Conservation (phyloP, 1,139 yeast species). For the Kodamaea fungicola region DNA sequence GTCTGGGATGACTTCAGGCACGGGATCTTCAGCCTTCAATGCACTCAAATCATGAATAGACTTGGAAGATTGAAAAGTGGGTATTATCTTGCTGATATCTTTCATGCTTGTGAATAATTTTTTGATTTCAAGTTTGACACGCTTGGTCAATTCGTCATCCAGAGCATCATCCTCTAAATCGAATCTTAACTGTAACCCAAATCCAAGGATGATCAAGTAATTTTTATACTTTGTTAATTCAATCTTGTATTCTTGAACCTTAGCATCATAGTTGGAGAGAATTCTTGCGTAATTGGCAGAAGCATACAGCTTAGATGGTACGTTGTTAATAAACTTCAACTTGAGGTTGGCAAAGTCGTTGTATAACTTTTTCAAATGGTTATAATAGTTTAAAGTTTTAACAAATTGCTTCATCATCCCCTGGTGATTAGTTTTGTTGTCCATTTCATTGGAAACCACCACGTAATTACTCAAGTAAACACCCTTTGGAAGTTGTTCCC, state of each 20-base stretch:
- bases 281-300: slow-evolving; percentile 37
- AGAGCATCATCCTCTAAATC: slow-evolving; percentile 33
- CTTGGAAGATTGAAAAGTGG: slow-evolving; percentile 34
- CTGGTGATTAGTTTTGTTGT: slow-evolving; percentile 27
- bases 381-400: slow-evolving; percentile 42
- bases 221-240: slow-evolving; percentile 46
- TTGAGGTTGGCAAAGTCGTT: slow-evolving; percentile 33
- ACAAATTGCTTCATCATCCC: slow-evolving; percentile 49
- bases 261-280: slow-evolving; percentile 36
- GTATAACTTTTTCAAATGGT: slow-evolving; percentile 36
- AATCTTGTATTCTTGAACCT: slow-evolving; percentile 38
- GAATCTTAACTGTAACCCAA: slow-evolving; percentile 46
- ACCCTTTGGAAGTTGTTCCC: slow-evolving; percentile 44
- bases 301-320: slow-evolving; percentile 25
- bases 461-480: slow-evolving; percentile 39
- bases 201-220: slow-evolving; percentile 45
- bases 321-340: slow-evolving; percentile 27
- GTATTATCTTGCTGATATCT: slow-evolving; percentile 36
- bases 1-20: slow-evolving; percentile 4
- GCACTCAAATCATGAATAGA: slow-evolving; percentile 30
- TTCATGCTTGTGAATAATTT: slow-evolving; percentile 34
- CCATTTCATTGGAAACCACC: slow-evolving; percentile 17
- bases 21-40: slow-evolving; percentile 15
- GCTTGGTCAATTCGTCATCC: slow-evolving; percentile 32
- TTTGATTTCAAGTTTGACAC: slow-evolving; percentile 37